A percentile compares a stretch with the other conserved stretches of the same genome.
Evolutionary conservation across 2,329 filamentous ascomycete species (phyloP).

Genomic region (Colletotrichum lentis): DNA sequence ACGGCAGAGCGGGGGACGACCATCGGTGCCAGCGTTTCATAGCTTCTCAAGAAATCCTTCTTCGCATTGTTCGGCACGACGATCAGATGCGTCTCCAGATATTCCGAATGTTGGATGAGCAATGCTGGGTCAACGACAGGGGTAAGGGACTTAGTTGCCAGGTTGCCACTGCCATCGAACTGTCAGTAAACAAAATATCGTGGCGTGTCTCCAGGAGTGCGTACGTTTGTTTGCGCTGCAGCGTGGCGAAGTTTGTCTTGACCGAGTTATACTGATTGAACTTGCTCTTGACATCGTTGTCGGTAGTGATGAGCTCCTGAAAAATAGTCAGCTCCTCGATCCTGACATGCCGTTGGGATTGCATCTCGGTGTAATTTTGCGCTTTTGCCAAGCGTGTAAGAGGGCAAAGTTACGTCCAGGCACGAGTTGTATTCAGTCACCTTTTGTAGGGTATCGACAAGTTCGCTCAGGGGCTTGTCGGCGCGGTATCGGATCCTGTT

Average conservation of each 20-base stretch:
- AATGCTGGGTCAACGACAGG: constrained; percentile 83
- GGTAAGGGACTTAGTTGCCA: constrained; percentile 92
- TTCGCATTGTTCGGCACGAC: constrained; percentile 81
- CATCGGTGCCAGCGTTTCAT: constrained; percentile 89
- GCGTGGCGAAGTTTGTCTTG: constrained; percentile 81
- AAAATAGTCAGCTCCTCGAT: neutral
- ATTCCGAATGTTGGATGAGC: constrained; percentile 90
- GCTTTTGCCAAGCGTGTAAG: no score
- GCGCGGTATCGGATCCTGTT: constrained; percentile 97
- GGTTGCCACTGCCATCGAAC: constrained; percentile 73
- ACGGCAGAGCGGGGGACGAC: constrained; percentile 89
- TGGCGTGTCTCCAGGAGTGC: constrained; percentile 42
- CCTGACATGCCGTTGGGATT: neutral
- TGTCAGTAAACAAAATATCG: constrained; percentile 31
- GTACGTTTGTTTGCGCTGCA: constrained; percentile 89
- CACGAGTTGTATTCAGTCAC: constrained; percentile 52
- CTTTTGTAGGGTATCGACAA: constrained; percentile 90
- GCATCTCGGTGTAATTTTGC: neutral
- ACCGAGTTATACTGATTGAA: constrained; percentile 93
- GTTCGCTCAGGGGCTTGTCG: constrained; percentile 86
- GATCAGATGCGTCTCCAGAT: constrained; percentile 93
- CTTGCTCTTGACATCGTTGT: constrained; percentile 95
- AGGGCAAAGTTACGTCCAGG: neutral
- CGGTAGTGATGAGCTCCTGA: constrained; percentile 87
- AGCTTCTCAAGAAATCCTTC: constrained; percentile 88